Evolutionary conservation across 106 monocot species (phyloP).

Genomic region (Platanthera zijinensis): DNA sequence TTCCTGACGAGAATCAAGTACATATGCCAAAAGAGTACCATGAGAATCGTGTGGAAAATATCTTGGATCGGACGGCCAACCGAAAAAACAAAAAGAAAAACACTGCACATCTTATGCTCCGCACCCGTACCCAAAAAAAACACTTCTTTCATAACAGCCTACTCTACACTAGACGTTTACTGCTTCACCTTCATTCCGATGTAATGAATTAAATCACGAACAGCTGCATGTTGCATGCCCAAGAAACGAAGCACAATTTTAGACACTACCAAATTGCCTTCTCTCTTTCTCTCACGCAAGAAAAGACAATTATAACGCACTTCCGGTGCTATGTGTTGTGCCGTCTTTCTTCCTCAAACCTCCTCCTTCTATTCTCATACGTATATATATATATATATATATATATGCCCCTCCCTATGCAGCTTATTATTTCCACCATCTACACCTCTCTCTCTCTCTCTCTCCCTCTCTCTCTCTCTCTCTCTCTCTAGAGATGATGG

Average conservation of each 20-base stretch:
- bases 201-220: neutral
- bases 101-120: too few relatives aligned
- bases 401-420: neutral
- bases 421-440: neutral
- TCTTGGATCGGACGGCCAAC: too few relatives aligned
- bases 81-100: too few relatives aligned
- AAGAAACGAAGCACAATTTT: neutral
- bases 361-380: too few relatives aligned
- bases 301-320: neutral
- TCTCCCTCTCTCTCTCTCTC: neutral
- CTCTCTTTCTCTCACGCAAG: neutral
- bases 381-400: neutral
- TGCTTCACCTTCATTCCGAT: neutral
- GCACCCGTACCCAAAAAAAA: too few relatives aligned
- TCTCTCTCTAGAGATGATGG: neutral
- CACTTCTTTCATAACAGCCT: neutral
- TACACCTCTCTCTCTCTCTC: neutral
- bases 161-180: too few relatives aligned
- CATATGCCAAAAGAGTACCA: too few relatives aligned
- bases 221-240: neutral
- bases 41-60: too few relatives aligned
- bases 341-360: neutral
- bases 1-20: too few relatives aligned
- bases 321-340: neutral
- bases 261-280: neutral